phyloP scores from a whole-genome alignment of 306 rosid genomes.

The Ochetophila trinervis region DNA sequence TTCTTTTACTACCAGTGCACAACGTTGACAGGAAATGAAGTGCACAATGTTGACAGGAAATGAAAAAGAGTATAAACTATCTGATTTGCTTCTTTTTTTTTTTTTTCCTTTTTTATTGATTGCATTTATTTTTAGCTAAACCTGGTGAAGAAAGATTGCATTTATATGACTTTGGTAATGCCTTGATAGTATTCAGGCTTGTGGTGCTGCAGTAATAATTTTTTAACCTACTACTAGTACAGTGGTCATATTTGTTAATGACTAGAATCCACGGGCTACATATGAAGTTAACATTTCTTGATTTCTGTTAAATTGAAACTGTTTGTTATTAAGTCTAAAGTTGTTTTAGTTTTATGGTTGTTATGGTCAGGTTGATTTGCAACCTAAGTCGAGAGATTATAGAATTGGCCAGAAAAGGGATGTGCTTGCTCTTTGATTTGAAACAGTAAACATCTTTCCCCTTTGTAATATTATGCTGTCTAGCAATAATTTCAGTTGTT shows the following conservation, averaged over 20 bases:
- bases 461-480: not conserved
- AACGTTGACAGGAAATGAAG: no score
- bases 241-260: conserved; percentile 92
- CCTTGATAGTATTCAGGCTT: conserved; percentile 83
- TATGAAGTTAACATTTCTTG: conserved; percentile 11
- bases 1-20: no score
- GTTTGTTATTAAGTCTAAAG: conserved; percentile 4
- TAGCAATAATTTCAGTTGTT: no score
- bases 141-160: not conserved
- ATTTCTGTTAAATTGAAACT: conserved; percentile 12
- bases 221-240: conserved; percentile 99
- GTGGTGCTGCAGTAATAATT: conserved; percentile 93
- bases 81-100: no score
- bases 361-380: conserved; percentile 83
- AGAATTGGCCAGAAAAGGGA: conserved; percentile 99
- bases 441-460: conserved; percentile 63
- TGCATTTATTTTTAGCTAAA: not conserved
- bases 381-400: conserved; percentile 99
- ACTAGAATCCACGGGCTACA: conserved; percentile 98
- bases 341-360: conserved; percentile 26
- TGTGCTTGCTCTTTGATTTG: no score
- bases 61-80: no score
- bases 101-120: not conserved
- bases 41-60: no score
- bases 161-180: conserved; percentile 27